A percentile compares a stretch with the other conserved stretches of the same genome.
These are phyloP conservation scores for Quercus engelmannii DNA, from an alignment of 306 rosid species.

Conservation along the genomic window DNA sequence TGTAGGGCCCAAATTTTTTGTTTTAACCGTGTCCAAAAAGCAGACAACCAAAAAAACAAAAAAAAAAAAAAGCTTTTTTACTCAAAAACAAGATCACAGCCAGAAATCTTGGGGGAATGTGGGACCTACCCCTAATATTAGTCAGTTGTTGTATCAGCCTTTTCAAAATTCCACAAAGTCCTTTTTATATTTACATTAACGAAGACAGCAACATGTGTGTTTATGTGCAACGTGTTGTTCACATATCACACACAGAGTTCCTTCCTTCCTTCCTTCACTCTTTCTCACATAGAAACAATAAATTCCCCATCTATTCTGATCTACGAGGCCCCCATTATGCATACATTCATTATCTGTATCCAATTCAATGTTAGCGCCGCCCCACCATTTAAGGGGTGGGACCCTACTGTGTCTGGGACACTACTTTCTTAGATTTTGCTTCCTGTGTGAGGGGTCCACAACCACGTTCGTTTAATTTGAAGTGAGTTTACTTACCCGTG, in stretches of 20 bases:
- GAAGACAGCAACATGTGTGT: background rate
- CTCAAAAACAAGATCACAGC: background rate
- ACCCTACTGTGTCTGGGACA: background rate
- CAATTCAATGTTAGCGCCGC: constrained; percentile 1
- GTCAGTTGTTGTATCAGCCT: background rate
- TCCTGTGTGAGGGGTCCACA: background rate
- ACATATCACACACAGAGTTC: background rate
- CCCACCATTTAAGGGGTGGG: constrained; percentile 17
- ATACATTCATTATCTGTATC: too few species aligned
- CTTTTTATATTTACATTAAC: too few species aligned
- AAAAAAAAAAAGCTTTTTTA: too few species aligned
- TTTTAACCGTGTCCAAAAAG: background rate
- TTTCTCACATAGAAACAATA: background rate
- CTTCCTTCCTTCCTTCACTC: too few species aligned
- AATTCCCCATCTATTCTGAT: background rate
- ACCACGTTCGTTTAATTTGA: background rate
- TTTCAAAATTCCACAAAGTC: background rate
- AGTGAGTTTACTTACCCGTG: background rate
- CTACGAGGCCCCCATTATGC: too few species aligned
- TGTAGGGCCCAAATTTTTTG: constrained; percentile 7
- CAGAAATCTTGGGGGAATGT: constrained; percentile 2
- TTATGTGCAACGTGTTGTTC: background rate
- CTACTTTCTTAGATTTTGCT: too few species aligned
- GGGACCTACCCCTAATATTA: background rate
- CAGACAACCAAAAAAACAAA: constrained; percentile 9